Percentiles rank a stretch among this genome's conserved stretches.
Conservation (phyloP, 2,329 filamentous ascomycete species). For the Exophiala spinifera region DNA sequence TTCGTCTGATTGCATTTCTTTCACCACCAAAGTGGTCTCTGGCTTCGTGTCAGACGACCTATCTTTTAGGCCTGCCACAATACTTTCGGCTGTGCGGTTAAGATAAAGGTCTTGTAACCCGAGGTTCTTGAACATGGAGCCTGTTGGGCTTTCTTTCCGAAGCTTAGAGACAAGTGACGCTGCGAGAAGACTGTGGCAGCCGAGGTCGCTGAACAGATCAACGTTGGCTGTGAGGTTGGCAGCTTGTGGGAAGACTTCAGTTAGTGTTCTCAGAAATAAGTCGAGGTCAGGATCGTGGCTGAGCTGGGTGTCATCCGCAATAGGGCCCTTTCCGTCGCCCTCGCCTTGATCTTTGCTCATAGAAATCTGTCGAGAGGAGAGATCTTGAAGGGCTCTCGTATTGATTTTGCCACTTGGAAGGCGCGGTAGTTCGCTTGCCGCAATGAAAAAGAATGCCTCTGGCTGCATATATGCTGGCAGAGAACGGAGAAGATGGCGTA, state of each 20-base stretch:
- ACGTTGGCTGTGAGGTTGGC: background rate
- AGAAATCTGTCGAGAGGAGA: background rate
- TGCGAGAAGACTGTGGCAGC: conserved; percentile 2
- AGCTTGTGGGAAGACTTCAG: background rate
- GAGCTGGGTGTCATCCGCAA: background rate
- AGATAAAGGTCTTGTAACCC: background rate
- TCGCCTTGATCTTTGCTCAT: background rate
- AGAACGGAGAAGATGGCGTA: conserved; percentile 1
- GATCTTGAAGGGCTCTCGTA: background rate
- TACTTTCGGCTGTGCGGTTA: background rate
- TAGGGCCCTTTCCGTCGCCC: too few species aligned
- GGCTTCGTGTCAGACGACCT: background rate
- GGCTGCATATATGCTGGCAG: conserved; percentile 3
- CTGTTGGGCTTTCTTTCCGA: conserved; percentile 2
- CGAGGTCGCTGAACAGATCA: conserved; percentile 1
- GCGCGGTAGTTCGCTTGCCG: background rate
- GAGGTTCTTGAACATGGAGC: background rate
- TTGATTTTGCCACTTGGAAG: conserved; percentile 7
- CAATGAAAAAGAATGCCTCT: background rate
- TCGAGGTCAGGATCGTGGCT: background rate
- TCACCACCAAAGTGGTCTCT: background rate
- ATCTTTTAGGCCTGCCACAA: background rate
- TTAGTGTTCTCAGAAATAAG: background rate
- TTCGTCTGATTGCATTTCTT: background rate
- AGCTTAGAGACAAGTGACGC: background rate